These are phyloP conservation scores for Ilyonectria mors-panacis DNA, from an alignment of 2,329 filamentous ascomycete genomes.

Conservation along the genomic window DNA sequence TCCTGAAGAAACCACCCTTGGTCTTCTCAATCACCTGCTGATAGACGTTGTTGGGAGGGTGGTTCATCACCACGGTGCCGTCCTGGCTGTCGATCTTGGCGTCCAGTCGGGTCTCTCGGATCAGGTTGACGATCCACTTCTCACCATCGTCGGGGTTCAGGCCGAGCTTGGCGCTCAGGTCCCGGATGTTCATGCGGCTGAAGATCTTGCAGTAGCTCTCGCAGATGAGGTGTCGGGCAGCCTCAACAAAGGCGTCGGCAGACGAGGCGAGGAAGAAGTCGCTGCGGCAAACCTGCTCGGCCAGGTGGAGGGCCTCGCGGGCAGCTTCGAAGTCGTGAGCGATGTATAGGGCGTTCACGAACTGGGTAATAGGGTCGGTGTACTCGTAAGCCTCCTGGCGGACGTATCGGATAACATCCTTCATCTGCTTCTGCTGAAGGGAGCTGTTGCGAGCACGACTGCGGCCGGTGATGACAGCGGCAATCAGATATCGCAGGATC, in stretches of 20 bases:
- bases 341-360: conserved; percentile 95
- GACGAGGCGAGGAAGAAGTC: conserved; percentile 96
- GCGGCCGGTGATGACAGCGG: conserved; percentile 94
- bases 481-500: conserved; percentile 94
- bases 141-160: conserved; percentile 95
- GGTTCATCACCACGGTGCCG: conserved; percentile 99
- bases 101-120: conserved; percentile 96
- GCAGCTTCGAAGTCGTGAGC: conserved; percentile 93
- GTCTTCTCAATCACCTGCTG: conserved; percentile 99
- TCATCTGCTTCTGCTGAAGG: conserved; percentile 97
- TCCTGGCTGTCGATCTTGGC: conserved; percentile 99
- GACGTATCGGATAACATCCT: conserved; percentile 95
- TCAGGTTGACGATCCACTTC: conserved; percentile 99
- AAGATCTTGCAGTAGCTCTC: conserved; percentile 99
- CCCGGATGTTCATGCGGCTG: conserved; percentile 97
- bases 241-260: conserved; percentile 91
- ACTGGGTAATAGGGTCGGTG: conserved; percentile 94
- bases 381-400: conserved; percentile 99
- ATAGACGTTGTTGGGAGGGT: conserved; percentile 98
- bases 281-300: conserved; percentile 90
- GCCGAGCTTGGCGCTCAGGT: conserved; percentile 91
- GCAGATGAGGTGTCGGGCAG: conserved; percentile 95
- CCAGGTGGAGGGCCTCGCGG: conserved; percentile 85
- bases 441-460: conserved; percentile 85
- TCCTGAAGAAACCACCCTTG: conserved; percentile 98